These are phyloP conservation scores for Roridomyces roridus DNA, from an alignment of 768 basidiomycete species.

Conservation along the genomic window DNA sequence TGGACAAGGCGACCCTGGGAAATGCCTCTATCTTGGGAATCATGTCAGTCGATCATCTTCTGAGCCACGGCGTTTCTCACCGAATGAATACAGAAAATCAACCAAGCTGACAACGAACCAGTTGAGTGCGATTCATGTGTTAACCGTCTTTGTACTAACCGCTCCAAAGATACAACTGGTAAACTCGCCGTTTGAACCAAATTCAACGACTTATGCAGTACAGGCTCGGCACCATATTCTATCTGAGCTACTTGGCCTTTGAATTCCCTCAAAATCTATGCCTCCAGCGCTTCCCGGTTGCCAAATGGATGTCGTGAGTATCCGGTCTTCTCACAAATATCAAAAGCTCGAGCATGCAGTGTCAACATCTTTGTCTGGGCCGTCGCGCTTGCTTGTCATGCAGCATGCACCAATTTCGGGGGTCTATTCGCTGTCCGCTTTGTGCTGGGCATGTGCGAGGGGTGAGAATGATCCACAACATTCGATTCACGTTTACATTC, in stretches of 20 bases:
- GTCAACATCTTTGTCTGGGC: slow-evolving; percentile 82
- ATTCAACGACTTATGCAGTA: too few relatives aligned
- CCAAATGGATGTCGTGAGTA: slow-evolving; percentile 91
- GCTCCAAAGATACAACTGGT: slow-evolving; percentile 69
- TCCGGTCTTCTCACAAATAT: too few relatives aligned
- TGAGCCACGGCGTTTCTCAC: background rate
- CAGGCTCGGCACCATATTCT: background rate
- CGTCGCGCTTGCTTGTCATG: slow-evolving; percentile 61
- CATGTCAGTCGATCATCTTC: slow-evolving; percentile 46
- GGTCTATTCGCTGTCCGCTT: slow-evolving; percentile 75
- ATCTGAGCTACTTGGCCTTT: background rate
- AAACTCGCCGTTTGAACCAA: too few relatives aligned
- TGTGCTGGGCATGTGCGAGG: slow-evolving; percentile 79
- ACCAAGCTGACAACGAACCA: slow-evolving; percentile 69
- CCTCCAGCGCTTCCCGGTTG: slow-evolving; percentile 76
- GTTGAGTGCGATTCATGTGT: slow-evolving; percentile 41
- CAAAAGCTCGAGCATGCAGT: too few relatives aligned
- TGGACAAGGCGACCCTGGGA: slow-evolving; percentile 78
- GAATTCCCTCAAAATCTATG: slow-evolving; percentile 63
- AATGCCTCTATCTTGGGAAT: slow-evolving; percentile 74
- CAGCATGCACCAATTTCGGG: slow-evolving; percentile 75
- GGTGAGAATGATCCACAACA: slow-evolving; percentile 26
- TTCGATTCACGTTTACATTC: background rate
- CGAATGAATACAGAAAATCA: slow-evolving; percentile 46
- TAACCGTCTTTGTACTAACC: background rate